Conservation (phyloP, 2,329 filamentous ascomycete species). For the Trichothecium roseum region DNA sequence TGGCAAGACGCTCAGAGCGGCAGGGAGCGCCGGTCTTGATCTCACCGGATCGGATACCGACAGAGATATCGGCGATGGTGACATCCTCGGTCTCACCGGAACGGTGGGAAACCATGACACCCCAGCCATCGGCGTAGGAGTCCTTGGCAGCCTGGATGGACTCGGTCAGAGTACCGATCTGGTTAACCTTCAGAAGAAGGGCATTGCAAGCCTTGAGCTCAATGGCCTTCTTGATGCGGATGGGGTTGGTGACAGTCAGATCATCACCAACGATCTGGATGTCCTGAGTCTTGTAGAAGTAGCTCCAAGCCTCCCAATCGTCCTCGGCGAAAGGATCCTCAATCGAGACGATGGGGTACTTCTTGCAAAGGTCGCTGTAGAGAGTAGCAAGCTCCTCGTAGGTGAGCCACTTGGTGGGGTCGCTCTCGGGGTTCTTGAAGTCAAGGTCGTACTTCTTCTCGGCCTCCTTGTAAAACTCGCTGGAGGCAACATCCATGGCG, state of each 20-base stretch:
- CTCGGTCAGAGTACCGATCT: conserved; percentile 97
- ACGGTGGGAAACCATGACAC: conserved; percentile 99
- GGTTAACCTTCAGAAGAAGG: conserved; percentile 98
- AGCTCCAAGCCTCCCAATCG: conserved; percentile 99
- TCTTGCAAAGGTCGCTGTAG: conserved; percentile 78
- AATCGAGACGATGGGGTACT: conserved; percentile 98
- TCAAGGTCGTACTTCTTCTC: conserved; percentile 99
- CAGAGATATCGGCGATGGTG: conserved; percentile 95
- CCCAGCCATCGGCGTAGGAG: conserved; percentile 90
- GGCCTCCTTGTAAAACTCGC: conserved; percentile 97
- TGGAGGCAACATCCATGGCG: conserved; percentile 97
- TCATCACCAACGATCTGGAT: conserved; percentile 99
- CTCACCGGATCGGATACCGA: conserved; percentile 92
- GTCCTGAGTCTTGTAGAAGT: conserved; percentile 99
- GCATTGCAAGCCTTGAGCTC: conserved; percentile 98
- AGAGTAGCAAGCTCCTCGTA: conserved; percentile 93
- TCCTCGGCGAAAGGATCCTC: conserved; percentile 99
- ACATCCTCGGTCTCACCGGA: conserved; percentile 99
- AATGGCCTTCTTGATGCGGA: conserved; percentile 99
- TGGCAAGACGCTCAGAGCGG: conserved; percentile 95
- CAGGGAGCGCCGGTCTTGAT: conserved; percentile 98
- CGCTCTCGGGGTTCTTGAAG: conserved; percentile 99
- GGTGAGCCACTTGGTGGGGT: conserved; percentile 94
- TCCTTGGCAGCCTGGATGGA: conserved; percentile 99
- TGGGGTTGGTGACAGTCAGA: conserved; percentile 96